Conservation (phyloP, 345 rosid species). For the Brassica incana region DNA sequence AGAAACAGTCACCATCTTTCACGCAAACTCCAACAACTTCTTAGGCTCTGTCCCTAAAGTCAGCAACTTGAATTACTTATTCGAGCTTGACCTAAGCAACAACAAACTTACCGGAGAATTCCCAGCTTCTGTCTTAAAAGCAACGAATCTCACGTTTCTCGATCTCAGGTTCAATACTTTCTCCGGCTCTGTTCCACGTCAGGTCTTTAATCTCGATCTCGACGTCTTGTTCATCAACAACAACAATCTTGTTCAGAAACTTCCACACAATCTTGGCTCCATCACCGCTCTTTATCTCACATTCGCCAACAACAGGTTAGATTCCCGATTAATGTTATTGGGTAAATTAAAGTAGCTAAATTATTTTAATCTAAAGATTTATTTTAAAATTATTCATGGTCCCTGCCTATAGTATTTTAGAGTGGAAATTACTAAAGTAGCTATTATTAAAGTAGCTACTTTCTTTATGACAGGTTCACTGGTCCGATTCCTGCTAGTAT, state of each 20-base stretch:
- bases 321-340: neutral
- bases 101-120: conserved; percentile 70
- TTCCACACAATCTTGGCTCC: conserved; percentile 52
- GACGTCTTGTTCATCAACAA: conserved; percentile 75
- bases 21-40: conserved; percentile 80
- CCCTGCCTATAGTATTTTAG: neutral
- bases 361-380: neutral
- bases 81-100: conserved; percentile 84
- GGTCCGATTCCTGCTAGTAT: conserved; percentile 31
- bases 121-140: conserved; percentile 53
- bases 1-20: conserved; percentile 65
- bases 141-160: conserved; percentile 53
- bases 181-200: conserved; percentile 61
- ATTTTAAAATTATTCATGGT: neutral
- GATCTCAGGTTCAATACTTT: conserved; percentile 79
- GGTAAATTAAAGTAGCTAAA: neutral
- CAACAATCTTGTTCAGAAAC: conserved; percentile 47
- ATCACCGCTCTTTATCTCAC: conserved; percentile 62
- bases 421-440: too few species aligned
- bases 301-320: conserved; percentile 68
- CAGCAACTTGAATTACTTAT: conserved; percentile 58
- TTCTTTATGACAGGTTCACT: conserved; percentile 13
- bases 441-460: neutral
- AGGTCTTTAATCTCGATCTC: conserved; percentile 59
- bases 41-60: conserved; percentile 56